Base-by-base conservation (phyloP, 306 rosid genomes). In the Vigna radiata region DNA sequence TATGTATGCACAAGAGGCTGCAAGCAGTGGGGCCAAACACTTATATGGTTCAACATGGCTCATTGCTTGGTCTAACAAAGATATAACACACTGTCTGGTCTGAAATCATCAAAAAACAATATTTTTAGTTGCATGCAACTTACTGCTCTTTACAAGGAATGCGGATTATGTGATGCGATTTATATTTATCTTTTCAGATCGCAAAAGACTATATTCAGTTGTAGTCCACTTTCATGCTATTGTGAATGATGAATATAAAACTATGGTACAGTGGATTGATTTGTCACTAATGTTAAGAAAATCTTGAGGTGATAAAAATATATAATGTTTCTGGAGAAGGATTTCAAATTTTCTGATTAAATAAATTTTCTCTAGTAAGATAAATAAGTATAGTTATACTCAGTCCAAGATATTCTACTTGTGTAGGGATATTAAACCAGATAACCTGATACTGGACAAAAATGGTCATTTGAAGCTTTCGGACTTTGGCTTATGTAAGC, bases 401-500 rank as follows among this genome's bases (percentile, higher is more conserved):
- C 67, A 80, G 69, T 73, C 14, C 16, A 33, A 29, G 63, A 25
- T 58, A 48, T 83, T 86, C 79, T 86, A 56, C 79, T 84, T 87
- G 76, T 87, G 76, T 82, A 96, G 99, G 96, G 98, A 92, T 87
- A 96, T 96, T 82, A 96, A 96, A 84, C 98, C 98, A 70, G 98
- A 95, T 85, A 95, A 95, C 85, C 86, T 95, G 87, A 95, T 95
- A 82, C 86, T 95, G 90, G 98, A 95, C 83, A 89, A 79, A 87
- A 90, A 76, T 84, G 98, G 98, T 15, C 99, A 96, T 86, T 83
- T 96, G 88, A 96, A 96, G 92, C 99, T 96, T 85, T 96, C 98
- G 73, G 99, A 96, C 90, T 96, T 96, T 56, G 99, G 98, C 84
- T 88, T 96, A 91, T 96, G 99, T 81, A 96, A 96, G 85, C 96